Percentiles rank a stretch among this genome's conserved stretches.
Evolutionary conservation across 2,329 filamentous ascomycete species (phyloP).

Genomic region (Pestalotiopsis fici): DNA sequence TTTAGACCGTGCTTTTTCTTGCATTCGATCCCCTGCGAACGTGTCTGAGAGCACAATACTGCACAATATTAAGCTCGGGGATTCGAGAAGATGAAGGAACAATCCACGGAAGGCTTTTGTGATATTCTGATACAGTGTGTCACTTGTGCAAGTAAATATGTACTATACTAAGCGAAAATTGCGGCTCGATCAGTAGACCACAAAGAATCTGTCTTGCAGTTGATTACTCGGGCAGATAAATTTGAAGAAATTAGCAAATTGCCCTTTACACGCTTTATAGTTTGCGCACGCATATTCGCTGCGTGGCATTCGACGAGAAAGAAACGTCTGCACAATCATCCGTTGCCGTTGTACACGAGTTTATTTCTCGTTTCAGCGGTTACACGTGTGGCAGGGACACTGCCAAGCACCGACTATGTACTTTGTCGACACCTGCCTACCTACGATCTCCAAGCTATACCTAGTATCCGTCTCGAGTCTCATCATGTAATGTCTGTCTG

Average conservation of each 20-base stretch:
- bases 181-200: background rate
- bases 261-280: background rate
- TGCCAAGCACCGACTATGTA: background rate
- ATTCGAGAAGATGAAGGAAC: background rate
- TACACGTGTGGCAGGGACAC: background rate
- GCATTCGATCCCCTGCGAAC: background rate
- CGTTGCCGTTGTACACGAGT: conserved; percentile 1
- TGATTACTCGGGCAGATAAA: too few relatives aligned
- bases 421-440: background rate
- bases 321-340: background rate
- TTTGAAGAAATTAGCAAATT: too few relatives aligned
- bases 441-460: background rate
- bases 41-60: background rate
- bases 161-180: background rate
- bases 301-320: background rate
- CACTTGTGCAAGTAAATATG: too few relatives aligned
- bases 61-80: background rate
- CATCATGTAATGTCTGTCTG: background rate
- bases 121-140: too few relatives aligned
- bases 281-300: background rate
- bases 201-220: background rate
- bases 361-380: conserved; percentile 6
- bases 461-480: background rate
- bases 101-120: too few relatives aligned
- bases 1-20: background rate